Evolutionary conservation across 192 early-diverging fungal species (phyloP).

Genomic region (Endogone sp.): DNA sequence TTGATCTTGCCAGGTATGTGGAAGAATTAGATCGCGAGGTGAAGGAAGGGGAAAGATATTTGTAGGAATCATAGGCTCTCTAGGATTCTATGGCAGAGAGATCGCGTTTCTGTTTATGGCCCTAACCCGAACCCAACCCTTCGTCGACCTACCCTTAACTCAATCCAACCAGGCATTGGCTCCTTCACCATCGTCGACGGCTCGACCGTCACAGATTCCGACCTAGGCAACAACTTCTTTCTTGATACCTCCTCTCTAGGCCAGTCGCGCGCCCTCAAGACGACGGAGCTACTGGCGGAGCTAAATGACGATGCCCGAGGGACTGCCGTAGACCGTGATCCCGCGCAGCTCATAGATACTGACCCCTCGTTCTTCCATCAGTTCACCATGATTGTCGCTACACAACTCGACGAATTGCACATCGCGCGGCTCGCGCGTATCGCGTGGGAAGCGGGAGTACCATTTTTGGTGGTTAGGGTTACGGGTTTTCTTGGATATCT

Average conservation of each 20-base stretch:
- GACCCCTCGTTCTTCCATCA: slow-evolving; percentile 57
- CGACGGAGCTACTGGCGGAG: slow-evolving; percentile 67
- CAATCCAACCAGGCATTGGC: slow-evolving; percentile 78
- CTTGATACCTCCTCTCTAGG: slow-evolving; percentile 65
- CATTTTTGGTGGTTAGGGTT: slow-evolving; percentile 63
- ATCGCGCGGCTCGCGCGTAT: slow-evolving; percentile 54
- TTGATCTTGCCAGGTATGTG: slow-evolving; percentile 87
- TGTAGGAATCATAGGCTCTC: no score
- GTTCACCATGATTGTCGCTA: slow-evolving; percentile 76
- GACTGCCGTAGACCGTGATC: slow-evolving; percentile 43
- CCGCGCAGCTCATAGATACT: slow-evolving; percentile 40
- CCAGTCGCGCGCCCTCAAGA: slow-evolving; percentile 55
- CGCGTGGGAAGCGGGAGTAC: slow-evolving; percentile 58
- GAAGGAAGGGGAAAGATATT: background rate
- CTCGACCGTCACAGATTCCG: slow-evolving; percentile 55
- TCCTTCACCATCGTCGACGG: slow-evolving; percentile 83
- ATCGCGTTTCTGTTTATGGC: no score
- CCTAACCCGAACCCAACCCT: no score
- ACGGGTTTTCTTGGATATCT: slow-evolving; percentile 79
- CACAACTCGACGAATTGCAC: slow-evolving; percentile 50
- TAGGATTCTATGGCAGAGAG: no score
- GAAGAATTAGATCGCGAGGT: background rate
- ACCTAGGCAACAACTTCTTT: slow-evolving; percentile 92
- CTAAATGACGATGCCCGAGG: slow-evolving; percentile 87
- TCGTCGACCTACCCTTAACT: background rate